Evolutionary conservation across 1,284 basidiomycete species (phyloP), one percentile per base, ranked within the genome.

Genomic region (Sanghuangporus weigelae): DNA sequence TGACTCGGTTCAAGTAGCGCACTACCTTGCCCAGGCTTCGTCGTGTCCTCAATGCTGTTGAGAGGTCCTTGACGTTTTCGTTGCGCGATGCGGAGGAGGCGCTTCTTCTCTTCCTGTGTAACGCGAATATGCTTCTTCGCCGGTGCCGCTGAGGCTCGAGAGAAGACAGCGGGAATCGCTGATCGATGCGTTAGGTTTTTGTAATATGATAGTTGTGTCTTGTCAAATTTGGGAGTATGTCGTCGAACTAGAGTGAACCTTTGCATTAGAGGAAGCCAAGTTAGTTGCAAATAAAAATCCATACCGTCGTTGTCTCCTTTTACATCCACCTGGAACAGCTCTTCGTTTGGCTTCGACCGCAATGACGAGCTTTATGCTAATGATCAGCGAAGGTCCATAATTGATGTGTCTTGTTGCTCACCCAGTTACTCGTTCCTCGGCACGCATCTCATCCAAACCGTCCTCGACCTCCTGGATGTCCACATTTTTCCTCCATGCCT

Each of bases 401-500:
- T 14, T 39, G 36, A 31, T 54, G 46, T 46, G 7, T 48, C 50
- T 53, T 21, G 62, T 50, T 16, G 74, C 83, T 67, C 71, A 91
- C 92, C 93, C 93, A 62, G 83, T 84, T 7, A 87, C 81, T 60
- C 91, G 78, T 73, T 95, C 93, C 73, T 95, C 92, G 5, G 82
- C 81, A 62, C 93, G 80, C 63, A 88, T 76, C 57, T 79, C 82
- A 73, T 96, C 94, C 64, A 96, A 71, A 1, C 83, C 85, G 57
- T 81, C 78, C 70, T 95, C 93, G 46, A 94, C 84, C 44, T 84
- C 84, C 31, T 83, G 83, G 51, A 95, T 81, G 73, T 95, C 86
- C 60, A 95, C 86, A 74, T 96, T 92, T 78, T 97, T 97, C 71
- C 95, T 78, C 95, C 95, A 97, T 60, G 94, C 87, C 65, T 85